Evolutionary conservation across 2,329 filamentous ascomycete genomes (phyloP).

Genomic region (Didymella glomerata): DNA sequence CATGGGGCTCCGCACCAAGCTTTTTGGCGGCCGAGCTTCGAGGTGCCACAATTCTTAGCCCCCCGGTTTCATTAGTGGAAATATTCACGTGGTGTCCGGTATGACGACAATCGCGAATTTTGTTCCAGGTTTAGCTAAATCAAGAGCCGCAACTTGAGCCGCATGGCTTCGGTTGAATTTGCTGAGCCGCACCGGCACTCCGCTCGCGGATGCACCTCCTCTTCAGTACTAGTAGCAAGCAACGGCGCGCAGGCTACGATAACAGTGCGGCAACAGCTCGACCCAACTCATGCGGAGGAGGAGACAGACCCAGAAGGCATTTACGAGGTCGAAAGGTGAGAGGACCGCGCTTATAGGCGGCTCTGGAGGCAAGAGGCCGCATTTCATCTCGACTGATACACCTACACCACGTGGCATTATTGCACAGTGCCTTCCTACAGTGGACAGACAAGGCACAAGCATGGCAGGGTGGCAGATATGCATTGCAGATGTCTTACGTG

Average conservation of each 20-base stretch:
- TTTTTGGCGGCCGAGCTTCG: conserved; percentile 23
- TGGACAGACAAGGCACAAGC: neutral
- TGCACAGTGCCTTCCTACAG: neutral
- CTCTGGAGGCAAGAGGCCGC: neutral
- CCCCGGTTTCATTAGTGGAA: conserved; percentile 26
- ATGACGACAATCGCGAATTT: conserved; percentile 2
- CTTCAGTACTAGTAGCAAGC: conserved; percentile 13
- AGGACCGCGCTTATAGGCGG: neutral
- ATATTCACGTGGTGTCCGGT: conserved; percentile 3
- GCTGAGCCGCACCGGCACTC: conserved; percentile 1
- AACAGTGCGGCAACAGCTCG: neutral
- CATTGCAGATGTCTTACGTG: neutral
- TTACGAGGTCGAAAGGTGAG: neutral
- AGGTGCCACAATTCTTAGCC: conserved; percentile 18
- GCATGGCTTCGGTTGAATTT: conserved; percentile 8
- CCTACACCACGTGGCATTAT: neutral
- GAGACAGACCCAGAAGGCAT: conserved; percentile 7
- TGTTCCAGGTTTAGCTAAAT: conserved; percentile 9
- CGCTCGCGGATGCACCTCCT: conserved; percentile 14
- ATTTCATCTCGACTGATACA: conserved; percentile 3
- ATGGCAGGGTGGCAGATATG: too few relatives aligned
- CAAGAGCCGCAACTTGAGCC: conserved; percentile 19
- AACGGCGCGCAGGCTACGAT: conserved; percentile 2
- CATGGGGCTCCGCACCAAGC: conserved; percentile 34
- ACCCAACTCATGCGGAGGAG: neutral